Conservation (phyloP, 1,139 yeast genomes). For the Diutina siamensis region DNA sequence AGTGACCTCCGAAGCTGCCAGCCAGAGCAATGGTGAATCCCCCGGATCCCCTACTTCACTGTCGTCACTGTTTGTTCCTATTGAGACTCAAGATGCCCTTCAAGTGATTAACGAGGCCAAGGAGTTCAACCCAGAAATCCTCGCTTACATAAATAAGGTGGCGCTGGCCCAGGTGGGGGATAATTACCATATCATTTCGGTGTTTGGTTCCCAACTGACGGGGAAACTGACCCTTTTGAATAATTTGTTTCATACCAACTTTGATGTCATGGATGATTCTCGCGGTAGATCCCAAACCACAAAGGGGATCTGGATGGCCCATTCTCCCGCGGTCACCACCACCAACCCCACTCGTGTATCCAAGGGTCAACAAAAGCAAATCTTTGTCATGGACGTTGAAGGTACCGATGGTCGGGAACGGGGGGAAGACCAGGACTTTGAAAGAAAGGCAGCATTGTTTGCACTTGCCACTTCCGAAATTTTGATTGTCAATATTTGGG, state of each 20-base stretch:
- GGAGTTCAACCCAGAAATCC: constrained; percentile 36
- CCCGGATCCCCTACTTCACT: constrained; percentile 10
- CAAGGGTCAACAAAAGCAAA: constrained; percentile 17
- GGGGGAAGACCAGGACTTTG: constrained; percentile 97
- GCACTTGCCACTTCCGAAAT: constrained; percentile 90
- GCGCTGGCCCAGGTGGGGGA: constrained; percentile 34
- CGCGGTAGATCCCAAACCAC: constrained; percentile 72
- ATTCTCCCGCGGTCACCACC: constrained; percentile 31
- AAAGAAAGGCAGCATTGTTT: constrained; percentile 88
- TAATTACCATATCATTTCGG: constrained; percentile 82
- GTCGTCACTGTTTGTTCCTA: constrained; percentile 32
- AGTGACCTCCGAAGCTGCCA: not conserved
- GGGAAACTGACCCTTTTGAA: constrained; percentile 91
- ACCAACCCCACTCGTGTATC: constrained; percentile 9
- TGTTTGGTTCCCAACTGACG: constrained; percentile 93
- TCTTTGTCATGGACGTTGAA: constrained; percentile 92
- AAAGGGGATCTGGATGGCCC: constrained; percentile 89
- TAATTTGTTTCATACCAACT: constrained; percentile 70
- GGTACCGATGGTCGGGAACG: constrained; percentile 98
- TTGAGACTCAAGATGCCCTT: constrained; percentile 36
- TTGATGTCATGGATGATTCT: constrained; percentile 87
- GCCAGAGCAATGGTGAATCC: too few species aligned
- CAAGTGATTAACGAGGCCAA: constrained; percentile 79
- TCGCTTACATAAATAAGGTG: constrained; percentile 26
- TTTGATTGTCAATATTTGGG: constrained; percentile 90